These are phyloP conservation scores for Sclerotiophoma versabilis DNA, from an alignment of 2,329 filamentous ascomycete species.

Conservation along the genomic window DNA sequence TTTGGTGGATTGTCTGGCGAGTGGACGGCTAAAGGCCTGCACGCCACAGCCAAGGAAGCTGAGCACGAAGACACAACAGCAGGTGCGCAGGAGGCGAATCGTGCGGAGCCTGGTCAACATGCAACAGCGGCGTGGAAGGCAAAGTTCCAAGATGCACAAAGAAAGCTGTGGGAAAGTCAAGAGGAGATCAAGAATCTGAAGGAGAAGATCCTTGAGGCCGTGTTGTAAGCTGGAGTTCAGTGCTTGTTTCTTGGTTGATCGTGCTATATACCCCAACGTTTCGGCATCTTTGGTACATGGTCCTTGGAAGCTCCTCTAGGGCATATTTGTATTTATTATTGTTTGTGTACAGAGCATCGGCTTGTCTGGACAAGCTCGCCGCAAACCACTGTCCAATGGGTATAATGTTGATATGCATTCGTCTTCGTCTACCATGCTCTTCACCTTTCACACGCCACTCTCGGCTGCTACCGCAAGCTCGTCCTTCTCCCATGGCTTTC, in stretches of 20 bases:
- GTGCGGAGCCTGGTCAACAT: slow-evolving; percentile 19
- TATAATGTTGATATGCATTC: slow-evolving; percentile 1
- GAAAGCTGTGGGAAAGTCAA: slow-evolving; percentile 43
- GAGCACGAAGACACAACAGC: slow-evolving; percentile 6
- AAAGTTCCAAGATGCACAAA: slow-evolving; percentile 45
- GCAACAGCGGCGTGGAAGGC: slow-evolving; percentile 41
- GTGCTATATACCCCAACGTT: slow-evolving; percentile 38
- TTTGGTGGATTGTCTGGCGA: slow-evolving; percentile 53
- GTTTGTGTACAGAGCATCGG: not conserved
- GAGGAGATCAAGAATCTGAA: slow-evolving; percentile 45
- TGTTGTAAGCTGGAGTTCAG: slow-evolving; percentile 36
- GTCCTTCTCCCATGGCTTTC: slow-evolving; percentile 83
- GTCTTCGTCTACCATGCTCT: not conserved
- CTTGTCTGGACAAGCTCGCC: slow-evolving; percentile 16
- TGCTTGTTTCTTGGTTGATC: slow-evolving; percentile 17
- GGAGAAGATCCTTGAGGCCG: slow-evolving; percentile 50
- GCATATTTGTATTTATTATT: not conserved
- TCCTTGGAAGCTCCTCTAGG: not conserved
- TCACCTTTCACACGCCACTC: not conserved
- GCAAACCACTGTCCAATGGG: not conserved
- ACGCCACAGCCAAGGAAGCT: slow-evolving; percentile 18
- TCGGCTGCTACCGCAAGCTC: slow-evolving; percentile 21
- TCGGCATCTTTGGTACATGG: slow-evolving; percentile 20
- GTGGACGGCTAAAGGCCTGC: slow-evolving; percentile 53
- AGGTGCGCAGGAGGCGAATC: slow-evolving; percentile 18